phyloP scores from a whole-genome alignment of 2,329 filamentous ascomycete genomes.

The Setomelanomma holmii region DNA sequence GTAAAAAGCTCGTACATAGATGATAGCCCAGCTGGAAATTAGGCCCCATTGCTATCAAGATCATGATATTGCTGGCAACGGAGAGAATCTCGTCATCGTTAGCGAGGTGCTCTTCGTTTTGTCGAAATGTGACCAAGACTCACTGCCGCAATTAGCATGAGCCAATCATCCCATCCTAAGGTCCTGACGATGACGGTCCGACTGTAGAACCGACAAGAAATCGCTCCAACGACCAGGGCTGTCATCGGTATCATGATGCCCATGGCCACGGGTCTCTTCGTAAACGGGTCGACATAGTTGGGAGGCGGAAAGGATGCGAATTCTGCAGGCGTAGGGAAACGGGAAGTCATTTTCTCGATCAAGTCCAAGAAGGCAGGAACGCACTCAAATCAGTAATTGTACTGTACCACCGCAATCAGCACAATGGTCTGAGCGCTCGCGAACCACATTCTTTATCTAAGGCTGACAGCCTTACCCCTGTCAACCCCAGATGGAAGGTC shows the following conservation, averaged over 20 bases:
- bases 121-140: conserved; percentile 2
- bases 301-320: conserved; percentile 34
- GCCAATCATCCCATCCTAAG: conserved; percentile 38
- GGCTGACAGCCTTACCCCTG: background rate
- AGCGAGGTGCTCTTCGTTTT: background rate
- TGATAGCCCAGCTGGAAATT: conserved; percentile 40
- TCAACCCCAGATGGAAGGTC: background rate
- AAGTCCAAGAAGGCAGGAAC: background rate
- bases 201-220: conserved; percentile 33
- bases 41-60: conserved; percentile 31
- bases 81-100: conserved; percentile 15
- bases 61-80: conserved; percentile 35
- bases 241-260: conserved; percentile 33
- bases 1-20: conserved; percentile 23
- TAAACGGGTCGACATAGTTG: conserved; percentile 40
- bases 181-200: conserved; percentile 32
- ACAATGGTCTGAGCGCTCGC: background rate
- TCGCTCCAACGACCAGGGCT: conserved; percentile 20
- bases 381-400: background rate
- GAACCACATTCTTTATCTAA: background rate
- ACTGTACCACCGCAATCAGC: background rate
- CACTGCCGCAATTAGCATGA: conserved; percentile 36
- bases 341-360: conserved; percentile 26
- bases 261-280: conserved; percentile 28
- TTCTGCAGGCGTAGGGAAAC: conserved; percentile 33